A percentile compares a stretch with the other conserved stretches of the same genome.
phyloP scores from a whole-genome alignment of 2,329 filamentous ascomycete genomes.

The Venturia carpophila region DNA sequence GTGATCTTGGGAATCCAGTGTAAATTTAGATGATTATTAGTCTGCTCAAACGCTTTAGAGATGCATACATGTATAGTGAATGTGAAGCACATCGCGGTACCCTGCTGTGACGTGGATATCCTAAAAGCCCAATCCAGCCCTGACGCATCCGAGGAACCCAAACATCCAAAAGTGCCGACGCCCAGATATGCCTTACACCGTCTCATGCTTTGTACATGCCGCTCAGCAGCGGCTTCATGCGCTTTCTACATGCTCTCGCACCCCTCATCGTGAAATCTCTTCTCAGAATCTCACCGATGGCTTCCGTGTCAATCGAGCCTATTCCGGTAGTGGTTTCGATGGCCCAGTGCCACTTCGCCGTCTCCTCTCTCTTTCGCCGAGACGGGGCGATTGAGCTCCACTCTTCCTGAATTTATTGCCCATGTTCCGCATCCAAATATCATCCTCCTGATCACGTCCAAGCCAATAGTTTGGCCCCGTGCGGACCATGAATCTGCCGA shows the following conservation, averaged over 20 bases:
- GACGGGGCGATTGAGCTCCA: constrained; percentile 38
- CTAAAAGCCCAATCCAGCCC: neutral
- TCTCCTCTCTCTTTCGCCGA: constrained; percentile 52
- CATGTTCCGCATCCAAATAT: constrained; percentile 61
- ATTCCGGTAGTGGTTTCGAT: constrained; percentile 28
- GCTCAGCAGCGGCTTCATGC: neutral
- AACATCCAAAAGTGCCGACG: constrained; percentile 8
- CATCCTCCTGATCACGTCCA: constrained; percentile 51
- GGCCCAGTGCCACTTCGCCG: constrained; percentile 55
- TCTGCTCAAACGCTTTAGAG: neutral
- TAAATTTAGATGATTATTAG: neutral
- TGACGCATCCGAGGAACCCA: neutral
- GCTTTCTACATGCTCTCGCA: neutral
- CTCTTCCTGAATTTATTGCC: constrained; percentile 51
- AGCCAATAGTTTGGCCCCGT: constrained; percentile 76
- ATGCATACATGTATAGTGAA: constrained; percentile 5
- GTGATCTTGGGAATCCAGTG: too few species aligned
- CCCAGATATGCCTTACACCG: constrained; percentile 5
- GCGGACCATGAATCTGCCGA: constrained; percentile 72
- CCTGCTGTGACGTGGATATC: constrained; percentile 1
- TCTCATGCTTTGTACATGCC: constrained; percentile 3
- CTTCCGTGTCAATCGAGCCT: neutral
- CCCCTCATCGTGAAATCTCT: neutral
- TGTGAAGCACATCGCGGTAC: neutral
- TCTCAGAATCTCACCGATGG: neutral